Evolutionary conservation across 305 asterid species (phyloP).

Genomic region (Salvia sclarea): DNA sequence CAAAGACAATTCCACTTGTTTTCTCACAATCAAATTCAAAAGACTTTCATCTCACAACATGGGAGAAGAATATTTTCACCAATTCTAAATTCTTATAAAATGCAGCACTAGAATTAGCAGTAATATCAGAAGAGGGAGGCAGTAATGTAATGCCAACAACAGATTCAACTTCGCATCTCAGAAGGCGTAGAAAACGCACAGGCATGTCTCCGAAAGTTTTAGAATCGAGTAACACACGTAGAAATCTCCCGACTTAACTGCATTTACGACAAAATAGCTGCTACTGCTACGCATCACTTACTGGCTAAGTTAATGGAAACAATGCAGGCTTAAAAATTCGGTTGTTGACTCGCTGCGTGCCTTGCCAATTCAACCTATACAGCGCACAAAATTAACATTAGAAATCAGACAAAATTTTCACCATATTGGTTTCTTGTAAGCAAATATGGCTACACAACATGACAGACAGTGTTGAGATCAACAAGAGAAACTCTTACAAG

Average conservation of each 20-base stretch:
- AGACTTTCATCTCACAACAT: not conserved
- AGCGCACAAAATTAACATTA: slow-evolving; percentile 11
- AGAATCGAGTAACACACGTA: not conserved
- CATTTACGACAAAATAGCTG: not conserved
- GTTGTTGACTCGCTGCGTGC: slow-evolving; percentile 34
- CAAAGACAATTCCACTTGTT: no score
- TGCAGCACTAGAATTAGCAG: not conserved
- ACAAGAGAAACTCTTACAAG: not conserved
- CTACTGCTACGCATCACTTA: not conserved
- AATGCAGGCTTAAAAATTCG: slow-evolving; percentile 31
- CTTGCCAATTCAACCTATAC: slow-evolving; percentile 50
- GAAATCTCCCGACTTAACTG: not conserved
- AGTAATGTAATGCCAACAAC: not conserved
- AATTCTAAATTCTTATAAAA: no score
- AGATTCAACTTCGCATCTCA: not conserved
- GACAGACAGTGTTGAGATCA: not conserved
- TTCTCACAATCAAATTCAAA: no score
- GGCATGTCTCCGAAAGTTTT: not conserved
- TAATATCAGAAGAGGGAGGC: not conserved
- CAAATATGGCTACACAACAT: not conserved
- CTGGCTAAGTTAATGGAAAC: not conserved
- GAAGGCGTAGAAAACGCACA: not conserved
- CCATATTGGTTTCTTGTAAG: not conserved
- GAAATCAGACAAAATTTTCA: not conserved
- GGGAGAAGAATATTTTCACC: no score